Evolutionary conservation across 1,284 basidiomycete species (phyloP), one percentile per base, ranked within the genome.

Genomic region (Leccinum holopus): DNA sequence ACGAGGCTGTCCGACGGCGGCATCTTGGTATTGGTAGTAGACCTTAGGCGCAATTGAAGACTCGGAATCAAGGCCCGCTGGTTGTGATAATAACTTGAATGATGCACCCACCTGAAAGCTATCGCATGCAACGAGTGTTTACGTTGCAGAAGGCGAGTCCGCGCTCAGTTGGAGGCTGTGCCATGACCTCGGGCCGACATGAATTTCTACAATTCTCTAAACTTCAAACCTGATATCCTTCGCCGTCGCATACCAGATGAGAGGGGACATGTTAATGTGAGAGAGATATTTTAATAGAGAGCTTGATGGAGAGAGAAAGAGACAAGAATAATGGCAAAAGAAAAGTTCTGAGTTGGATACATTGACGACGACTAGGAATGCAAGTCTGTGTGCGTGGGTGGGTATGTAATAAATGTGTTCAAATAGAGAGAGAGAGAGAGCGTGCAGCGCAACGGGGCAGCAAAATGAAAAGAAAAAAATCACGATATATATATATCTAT

Each of bases 1-100:
- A 10, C 9, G 52, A 53, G 54, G 55, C 39, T 33, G 60, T 70
- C 56, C 9, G 66, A 32, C 6, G 70, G 60, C 66, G 44, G 18
- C 18, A 47, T 47, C 18, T 47, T 47, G 44, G 10, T 21, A 21
- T 47, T 47, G 44, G 3, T 18, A 44, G 41, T 44, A 44, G 9
- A 44, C 9, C 5, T 18, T 44, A 5, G 41, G n/a, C n/a, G n/a
- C 5, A 6, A 44, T 44, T 6, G 41, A 44, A 18, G 41, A 44
- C 41, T 44, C 41, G 41, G n/a, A 6, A 44, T 44, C 41, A 44
- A 12, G 9, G 39, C 39, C 39, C 5, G 18, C 18, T 47, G 5
- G 9, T 47, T 18, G 44, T 18, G 10, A 44, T 47, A 47, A 47
- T n/a, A 11, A 21, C 21, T 21, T 21, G 21, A 21, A 18, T 44